phyloP scores from a whole-genome alignment of 1,284 basidiomycete species.

The Pseudozyma sp. region DNA sequence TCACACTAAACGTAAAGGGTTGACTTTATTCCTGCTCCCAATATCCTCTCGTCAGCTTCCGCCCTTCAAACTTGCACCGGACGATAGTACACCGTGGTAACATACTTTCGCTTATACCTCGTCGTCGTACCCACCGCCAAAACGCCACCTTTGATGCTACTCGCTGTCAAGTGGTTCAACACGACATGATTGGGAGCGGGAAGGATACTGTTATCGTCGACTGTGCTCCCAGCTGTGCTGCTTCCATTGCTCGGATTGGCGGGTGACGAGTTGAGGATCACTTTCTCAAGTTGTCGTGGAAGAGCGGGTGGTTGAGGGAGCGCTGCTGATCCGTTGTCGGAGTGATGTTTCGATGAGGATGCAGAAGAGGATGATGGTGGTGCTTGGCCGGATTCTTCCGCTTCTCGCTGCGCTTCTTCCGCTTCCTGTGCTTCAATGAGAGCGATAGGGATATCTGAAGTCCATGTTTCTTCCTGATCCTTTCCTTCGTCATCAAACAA shows the following conservation, averaged over 20 bases:
- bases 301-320: slow-evolving; percentile 75
- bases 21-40: too few relatives aligned
- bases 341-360: slow-evolving; percentile 15
- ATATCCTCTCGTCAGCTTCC: background rate
- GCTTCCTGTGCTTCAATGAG: slow-evolving; percentile 66
- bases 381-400: slow-evolving; percentile 18
- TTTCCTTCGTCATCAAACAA: slow-evolving; percentile 59
- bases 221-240: slow-evolving; percentile 67
- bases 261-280: slow-evolving; percentile 81
- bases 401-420: slow-evolving; percentile 63
- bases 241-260: slow-evolving; percentile 54
- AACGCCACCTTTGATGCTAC: slow-evolving; percentile 92
- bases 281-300: slow-evolving; percentile 90
- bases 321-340: slow-evolving; percentile 17
- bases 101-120: slow-evolving; percentile 89
- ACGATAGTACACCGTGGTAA: slow-evolving; percentile 78
- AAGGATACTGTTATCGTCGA: slow-evolving; percentile 91
- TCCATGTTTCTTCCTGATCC: slow-evolving; percentile 65
- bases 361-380: background rate
- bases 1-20: background rate
- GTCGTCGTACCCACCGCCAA: slow-evolving; percentile 93
- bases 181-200: slow-evolving; percentile 91
- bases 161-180: slow-evolving; percentile 93
- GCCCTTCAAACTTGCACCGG: slow-evolving; percentile 73
- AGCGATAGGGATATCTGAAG: slow-evolving; percentile 68